A percentile compares a stretch with the other conserved stretches of the same genome.
Conservation (phyloP, 1,139 yeast species). For the Hyphopichia khmerensis region DNA sequence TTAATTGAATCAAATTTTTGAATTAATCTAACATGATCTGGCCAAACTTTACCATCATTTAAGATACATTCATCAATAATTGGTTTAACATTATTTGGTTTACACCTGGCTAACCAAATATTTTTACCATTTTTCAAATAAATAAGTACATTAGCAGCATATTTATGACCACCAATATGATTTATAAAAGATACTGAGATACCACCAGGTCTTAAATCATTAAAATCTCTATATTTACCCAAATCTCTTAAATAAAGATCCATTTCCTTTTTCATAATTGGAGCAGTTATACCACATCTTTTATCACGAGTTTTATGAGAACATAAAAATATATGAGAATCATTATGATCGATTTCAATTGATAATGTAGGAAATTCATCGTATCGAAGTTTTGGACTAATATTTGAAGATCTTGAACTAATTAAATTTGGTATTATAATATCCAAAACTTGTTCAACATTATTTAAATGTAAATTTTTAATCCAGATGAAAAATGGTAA, state of each 20-base stretch:
- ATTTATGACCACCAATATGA: constrained; percentile 96
- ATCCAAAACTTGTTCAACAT: constrained; percentile 46
- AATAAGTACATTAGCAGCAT: constrained; percentile 81
- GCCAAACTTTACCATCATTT: constrained; percentile 66
- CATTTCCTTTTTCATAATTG: constrained; percentile 80
- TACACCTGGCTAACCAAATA: constrained; percentile 85
- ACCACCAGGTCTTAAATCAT: constrained; percentile 74
- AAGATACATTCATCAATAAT: constrained; percentile 73
- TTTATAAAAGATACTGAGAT: constrained; percentile 67
- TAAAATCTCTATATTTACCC: constrained; percentile 69
- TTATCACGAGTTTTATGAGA: constrained; percentile 91
- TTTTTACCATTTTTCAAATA: constrained; percentile 69
- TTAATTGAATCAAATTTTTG: constrained; percentile 52
- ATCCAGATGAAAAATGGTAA: constrained; percentile 83
- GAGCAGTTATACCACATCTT: constrained; percentile 92
- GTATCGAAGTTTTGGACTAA: background rate
- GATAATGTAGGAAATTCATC: constrained; percentile 14
- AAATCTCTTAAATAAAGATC: constrained; percentile 69
- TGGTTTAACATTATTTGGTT: constrained; percentile 71
- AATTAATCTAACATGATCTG: constrained; percentile 64
- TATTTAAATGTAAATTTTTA: constrained; percentile 44
- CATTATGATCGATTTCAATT: constrained; percentile 33
- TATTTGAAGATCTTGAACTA: constrained; percentile 17
- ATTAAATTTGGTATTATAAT: constrained; percentile 43
- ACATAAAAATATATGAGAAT: constrained; percentile 71